Base-by-base conservation (phyloP, 2,329 filamentous ascomycete species). In the Microdochium bolleyi region DNA sequence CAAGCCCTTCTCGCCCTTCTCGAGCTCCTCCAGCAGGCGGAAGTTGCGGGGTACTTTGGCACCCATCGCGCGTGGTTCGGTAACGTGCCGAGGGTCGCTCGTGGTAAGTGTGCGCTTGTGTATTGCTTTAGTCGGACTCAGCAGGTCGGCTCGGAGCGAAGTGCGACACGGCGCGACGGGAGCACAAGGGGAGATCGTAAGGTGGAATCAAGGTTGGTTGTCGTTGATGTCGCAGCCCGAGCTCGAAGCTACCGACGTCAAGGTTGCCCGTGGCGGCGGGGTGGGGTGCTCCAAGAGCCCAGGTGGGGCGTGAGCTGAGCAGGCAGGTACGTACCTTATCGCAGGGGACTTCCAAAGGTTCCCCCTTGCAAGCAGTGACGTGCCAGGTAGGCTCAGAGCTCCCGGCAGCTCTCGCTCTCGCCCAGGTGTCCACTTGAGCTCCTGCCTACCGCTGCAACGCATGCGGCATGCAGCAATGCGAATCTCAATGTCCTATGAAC, bases 1-100 rank as follows among this genome's bases (percentile, higher is more conserved):
- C 58, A 94, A 80, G 56, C 94, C 94, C 74, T 99, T 99, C 77
- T 99, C 94, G 66, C 94, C 94, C 77, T 97, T 97, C 77, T 99
- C 94, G 21, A 99, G 81, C 83, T 99, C 94, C 71, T 96, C 94
- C 53, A 99, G 80, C 60, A 99, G 83, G 67, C 92, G 87, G 70
- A 99, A 99, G 76, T 97, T 97, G 69, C 94, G 84, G 56, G 94
- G 94, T 54, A 99, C 83, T 72, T 95, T 90, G 54, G 88, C 84
- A 38, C 60, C 54, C 62, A 66, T 66, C 24, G 8, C 38, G 52
- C 30, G 27, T 21, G 50, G 44, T 25, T 41, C 27, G 25, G 21
- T 24, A n/a, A 7, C 49, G 32, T 22, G 16, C 9, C 2, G 25
- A 19, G 2, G 24, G 27, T 27, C 13, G 46, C 16, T 13, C 8